phyloP scores from a whole-genome alignment of 768 basidiomycete genomes.

The Hysterangium stoloniferum region DNA sequence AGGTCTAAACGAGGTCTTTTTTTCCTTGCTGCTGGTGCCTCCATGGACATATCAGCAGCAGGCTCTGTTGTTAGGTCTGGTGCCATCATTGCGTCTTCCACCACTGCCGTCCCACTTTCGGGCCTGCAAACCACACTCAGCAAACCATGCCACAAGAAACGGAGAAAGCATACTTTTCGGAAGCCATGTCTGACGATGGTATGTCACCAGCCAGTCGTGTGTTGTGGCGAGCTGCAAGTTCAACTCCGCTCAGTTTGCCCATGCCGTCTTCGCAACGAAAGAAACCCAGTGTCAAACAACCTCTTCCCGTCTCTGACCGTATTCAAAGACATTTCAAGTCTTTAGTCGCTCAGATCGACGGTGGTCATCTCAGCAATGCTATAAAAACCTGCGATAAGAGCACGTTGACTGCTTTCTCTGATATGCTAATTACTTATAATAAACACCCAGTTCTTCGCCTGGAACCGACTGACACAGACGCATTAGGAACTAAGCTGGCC shows the following conservation, averaged over 20 bases:
- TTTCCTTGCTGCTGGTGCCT: constrained; percentile 32
- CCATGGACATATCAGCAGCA: constrained; percentile 31
- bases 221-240: no score
- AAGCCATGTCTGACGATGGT: not conserved
- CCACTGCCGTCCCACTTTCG: not conserved
- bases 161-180: not conserved
- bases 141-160: not conserved
- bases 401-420: constrained; percentile 30
- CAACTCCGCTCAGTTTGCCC: constrained; percentile 5
- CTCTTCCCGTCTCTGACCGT: constrained; percentile 26
- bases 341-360: constrained; percentile 82
- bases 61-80: constrained; percentile 19
- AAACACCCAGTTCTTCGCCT: constrained; percentile 56
- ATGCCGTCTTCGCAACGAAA: constrained; percentile 13
- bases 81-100: constrained; percentile 1
- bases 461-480: constrained; percentile 60
- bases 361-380: constrained; percentile 78
- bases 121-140: not conserved
- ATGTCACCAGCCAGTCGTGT: not conserved
- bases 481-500: constrained; percentile 78
- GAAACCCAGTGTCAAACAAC: constrained; percentile 22
- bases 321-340: constrained; percentile 65
- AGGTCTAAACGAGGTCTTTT: constrained; percentile 73
- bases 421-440: constrained; percentile 18
- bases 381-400: constrained; percentile 92